Base-by-base conservation (phyloP, 768 basidiomycete species). In the Nidula microcarpa region DNA sequence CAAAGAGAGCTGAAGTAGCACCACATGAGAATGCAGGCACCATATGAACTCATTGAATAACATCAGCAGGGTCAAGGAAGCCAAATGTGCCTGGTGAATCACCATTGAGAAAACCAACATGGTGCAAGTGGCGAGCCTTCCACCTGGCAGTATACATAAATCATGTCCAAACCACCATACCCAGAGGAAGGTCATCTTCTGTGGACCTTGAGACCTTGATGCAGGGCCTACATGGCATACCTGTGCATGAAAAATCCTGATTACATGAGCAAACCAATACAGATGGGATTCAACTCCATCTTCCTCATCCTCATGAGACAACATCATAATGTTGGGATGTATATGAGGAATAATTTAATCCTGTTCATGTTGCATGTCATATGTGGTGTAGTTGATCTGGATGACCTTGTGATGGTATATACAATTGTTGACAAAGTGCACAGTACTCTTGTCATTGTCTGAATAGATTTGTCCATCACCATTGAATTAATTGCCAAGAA, bases 51-150 rank as follows among this genome's bases (percentile, higher is more conserved):
- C 62, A 71, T 0, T 71, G 61, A 32, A 82, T 58, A 3, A 82
- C 67, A 0, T 62, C 55, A 0, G 53, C 51, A 0, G 80, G 80
- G 55, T 81, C 68, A 0, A 81, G 23, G 47, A 84, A 83, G 0
- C 78, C 70, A 56, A 79, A 82, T 2, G 73, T 67, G 1, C 66
- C 63, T 10, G 55, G 43, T 9, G 48, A 47, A 44, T 58, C 50
- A 0, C 59, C 47, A 1, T 67, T 54, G 2, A 78, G 52, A 50
- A 75, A 81, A 3, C 65, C 65, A 36, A 78, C 35, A 7, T 51
- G 56, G n/a, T 55, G 61, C 1, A 66, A 30, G 0, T 53, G 53
- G 8, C 36, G 33, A 9, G 58, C 33, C 39, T 37, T 47, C 54
- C 55, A 62, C 4, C 58, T 55, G 3, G 30, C 33, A 8, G 10